Base-by-base conservation (phyloP, 176 grass and related monocot species). In the Coix lacrymajobi region DNA sequence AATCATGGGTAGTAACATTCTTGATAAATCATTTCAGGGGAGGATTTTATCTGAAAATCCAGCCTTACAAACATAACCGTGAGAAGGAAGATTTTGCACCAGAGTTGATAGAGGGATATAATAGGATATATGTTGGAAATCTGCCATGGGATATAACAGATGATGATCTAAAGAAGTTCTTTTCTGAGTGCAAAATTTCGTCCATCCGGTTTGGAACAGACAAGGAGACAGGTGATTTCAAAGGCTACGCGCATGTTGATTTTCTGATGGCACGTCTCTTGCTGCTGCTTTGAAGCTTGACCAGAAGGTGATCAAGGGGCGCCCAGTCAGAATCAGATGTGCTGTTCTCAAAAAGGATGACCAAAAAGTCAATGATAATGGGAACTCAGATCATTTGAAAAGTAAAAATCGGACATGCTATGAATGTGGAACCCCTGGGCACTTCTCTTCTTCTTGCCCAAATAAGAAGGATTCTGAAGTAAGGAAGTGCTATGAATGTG, bases 1-100 rank as follows among this genome's bases (percentile, higher is more conserved):
- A 36, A 60, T 77, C 16, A n/a, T 46, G 63, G 63, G 15, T 38
- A 15, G 48, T 89, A 68, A 73, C 77, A 80, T 71, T 70, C 3
- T 78, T 67, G 6, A 65, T 86, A 44, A 44, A 77, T 39, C 26
- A 57, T 84, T 78, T 58, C 89, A 93, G 92, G 92, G 92, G 92
- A 85, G 95, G 90, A 54, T 95, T 98, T 81, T 95, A 86, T 79
- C 83, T 98, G 52, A 98, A 98, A 86, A 94, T 98, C 31, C 95
- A 95, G 68, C 88, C 81, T 75, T 95, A 95, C 66, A 98, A 90
- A 75, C 48, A 77, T 67, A 89, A 86, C 68, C 85, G 75, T 25
- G 65, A 82, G 45, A 93, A 88, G 75, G 69, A 88, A 72, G 92
- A 95, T 82, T 98, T 95, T 76, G 79, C 92, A 71, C 96, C 92